Evolutionary conservation across 352 stramenopile genomes (phyloP), one percentile per base, ranked within the genome.

Genomic region (Globisporangium orthogonon): DNA sequence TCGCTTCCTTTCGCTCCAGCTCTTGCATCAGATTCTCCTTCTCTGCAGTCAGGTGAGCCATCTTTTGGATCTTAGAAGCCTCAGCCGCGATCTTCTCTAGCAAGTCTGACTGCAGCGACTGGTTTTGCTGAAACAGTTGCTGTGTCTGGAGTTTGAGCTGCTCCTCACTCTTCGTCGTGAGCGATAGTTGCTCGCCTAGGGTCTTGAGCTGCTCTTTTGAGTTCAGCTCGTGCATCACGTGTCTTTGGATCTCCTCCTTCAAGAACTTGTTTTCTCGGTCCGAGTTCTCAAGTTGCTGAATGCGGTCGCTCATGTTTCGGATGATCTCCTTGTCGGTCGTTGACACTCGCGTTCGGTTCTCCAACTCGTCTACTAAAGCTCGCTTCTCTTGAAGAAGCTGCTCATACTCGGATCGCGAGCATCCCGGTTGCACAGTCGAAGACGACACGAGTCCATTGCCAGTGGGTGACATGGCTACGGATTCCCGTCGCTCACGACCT

Each of bases 41-140:
- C 47, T 88, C 78, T 0, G 73, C 66, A 4, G 75, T 76, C 15
- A 89, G 45, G 37, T 82, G 76, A 4, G 74, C 74, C 72, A 89
- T 82, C 50, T 78, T 82, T 49, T 87, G 76, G 57, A 87, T 86
- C 37, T 86, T 86, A 51, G 64, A 70, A 7, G 74, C 82, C 58
- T 87, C 78, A 6, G 67, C 67, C 14, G 74, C 76, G 23, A 89
- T 87, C 55, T 87, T 87, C 40, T 87, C 76, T 2, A 89, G 63
- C 33, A 87, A 56, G 52, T 89, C 78, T n/a, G 70, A 58, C 44
- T 89, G 74, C 3, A 89, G 57, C 4, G 78, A 69, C 47, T 84
- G 78, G 23, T 89, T 89, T 50, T 87, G 78, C 49, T 89, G 72
- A 48, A 87, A 80, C 18, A 89, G 70, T 51, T 87, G 74, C 35